Evolutionary conservation across 2,329 filamentous ascomycete species (phyloP), one percentile per base, ranked within the genome.

Genomic region (Paecilomyces formosus): DNA sequence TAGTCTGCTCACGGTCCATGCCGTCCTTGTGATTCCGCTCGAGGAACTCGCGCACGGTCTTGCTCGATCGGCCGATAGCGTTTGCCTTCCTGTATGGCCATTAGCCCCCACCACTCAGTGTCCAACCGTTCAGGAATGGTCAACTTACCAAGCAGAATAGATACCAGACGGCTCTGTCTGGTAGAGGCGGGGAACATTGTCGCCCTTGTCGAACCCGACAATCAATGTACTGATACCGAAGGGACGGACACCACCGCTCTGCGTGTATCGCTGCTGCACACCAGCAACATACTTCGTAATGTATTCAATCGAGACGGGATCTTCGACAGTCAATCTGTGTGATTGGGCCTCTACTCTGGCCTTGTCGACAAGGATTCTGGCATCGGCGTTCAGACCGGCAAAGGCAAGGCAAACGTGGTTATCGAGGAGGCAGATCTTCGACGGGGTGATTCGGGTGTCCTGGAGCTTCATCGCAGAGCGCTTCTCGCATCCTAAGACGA

Each of bases 91-190:
- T 97, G 63, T 28, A 9, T 24, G 22, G 28, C 22, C 50, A 12
- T 28, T 24, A 24, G 21, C 21, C 50, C 22, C 50, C 2, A 11
- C 50, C 22, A 15, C 39, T 21, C 11, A 12, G 21, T 12, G 4
- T 21, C 21, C 3, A 4, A 11, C 6, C 50, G 21, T 31, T 52
- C 24, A 39, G n/a, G 30, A 12, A 58, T 26, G 18, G 4, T 52
- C 24, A 3, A 54, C 85, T 57, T 82, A 97, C 94, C 94, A 99
- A 75, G 94, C 94, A 59, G 92, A 97, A 82, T 97, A 99, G 76
- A 99, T 99, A 60, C 95, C 94, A 63, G 92, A 96, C n/a, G 95
- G 94, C 80, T 99, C 94, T 3, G 94, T 99, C 84, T 97, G 93
- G 77, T 97, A 99, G 61, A 99, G 82, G 68, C 92, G 85, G 57